These are phyloP conservation scores for Clitopilus hobsonii DNA, from an alignment of 768 basidiomycete genomes.

Conservation along the genomic window DNA sequence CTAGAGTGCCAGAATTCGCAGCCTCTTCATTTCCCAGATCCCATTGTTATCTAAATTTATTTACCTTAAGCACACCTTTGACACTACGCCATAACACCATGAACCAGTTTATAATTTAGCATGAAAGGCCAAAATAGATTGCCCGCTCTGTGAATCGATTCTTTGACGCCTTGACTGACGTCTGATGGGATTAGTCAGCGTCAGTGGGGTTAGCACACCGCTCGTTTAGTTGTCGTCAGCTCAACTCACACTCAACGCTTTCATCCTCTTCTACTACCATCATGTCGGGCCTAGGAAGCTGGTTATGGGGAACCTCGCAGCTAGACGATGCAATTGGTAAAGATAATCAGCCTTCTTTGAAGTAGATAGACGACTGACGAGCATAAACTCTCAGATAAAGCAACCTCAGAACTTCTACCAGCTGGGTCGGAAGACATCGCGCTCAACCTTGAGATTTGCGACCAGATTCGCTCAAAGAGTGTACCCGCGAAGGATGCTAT, in stretches of 20 bases:
- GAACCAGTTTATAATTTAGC: too few species aligned
- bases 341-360: conserved; percentile 16
- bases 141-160: not conserved
- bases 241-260: not conserved
- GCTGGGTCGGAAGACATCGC: conserved; percentile 87
- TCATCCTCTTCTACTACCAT: not conserved
- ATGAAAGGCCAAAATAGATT: not conserved
- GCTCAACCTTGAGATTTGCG: conserved; percentile 91
- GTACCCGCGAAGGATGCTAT: conserved; percentile 82
- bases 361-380: conserved; percentile 6
- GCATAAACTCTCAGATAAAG: conserved; percentile 60
- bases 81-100: too few species aligned
- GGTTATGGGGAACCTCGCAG: conserved; percentile 80
- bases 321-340: conserved; percentile 80
- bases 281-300: conserved; percentile 61
- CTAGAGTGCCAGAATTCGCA: too few species aligned
- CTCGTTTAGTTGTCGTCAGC: not conserved
- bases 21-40: too few species aligned
- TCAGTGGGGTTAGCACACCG: not conserved
- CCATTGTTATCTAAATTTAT: too few species aligned
- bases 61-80: too few species aligned
- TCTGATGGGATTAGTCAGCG: not conserved
- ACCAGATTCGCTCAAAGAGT: conserved; percentile 91
- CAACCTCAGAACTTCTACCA: conserved; percentile 87
- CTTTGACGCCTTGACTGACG: not conserved